These are phyloP conservation scores for Fomitopsis schrenkii DNA, from an alignment of 1,284 basidiomycete species.

Conservation along the genomic window DNA sequence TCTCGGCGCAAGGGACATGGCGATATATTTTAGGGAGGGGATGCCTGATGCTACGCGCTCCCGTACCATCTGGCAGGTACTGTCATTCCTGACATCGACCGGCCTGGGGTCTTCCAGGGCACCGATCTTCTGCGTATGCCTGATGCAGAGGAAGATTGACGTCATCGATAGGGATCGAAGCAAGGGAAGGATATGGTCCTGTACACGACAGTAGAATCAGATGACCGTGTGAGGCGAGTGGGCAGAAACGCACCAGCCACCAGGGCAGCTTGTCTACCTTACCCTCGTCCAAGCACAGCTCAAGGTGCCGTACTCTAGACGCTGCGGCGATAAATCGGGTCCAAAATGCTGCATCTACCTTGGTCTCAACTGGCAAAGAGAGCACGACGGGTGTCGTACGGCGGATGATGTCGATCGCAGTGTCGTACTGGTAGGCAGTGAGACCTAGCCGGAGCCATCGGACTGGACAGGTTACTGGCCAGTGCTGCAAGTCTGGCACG, in stretches of 20 bases:
- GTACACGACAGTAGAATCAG: not conserved
- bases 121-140: not conserved
- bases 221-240: not conserved
- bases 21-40: constrained; percentile 3
- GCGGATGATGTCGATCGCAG: constrained; percentile 2
- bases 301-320: constrained; percentile 4
- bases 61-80: not conserved
- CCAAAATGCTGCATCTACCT: constrained; percentile 6
- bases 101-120: not conserved
- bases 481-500: constrained; percentile 6
- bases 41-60: not conserved
- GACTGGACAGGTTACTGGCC: constrained; percentile 5
- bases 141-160: constrained; percentile 4
- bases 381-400: constrained; percentile 1
- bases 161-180: not conserved
- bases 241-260: constrained; percentile 6
- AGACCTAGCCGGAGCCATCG: constrained; percentile 6
- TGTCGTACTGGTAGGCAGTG: constrained; percentile 8
- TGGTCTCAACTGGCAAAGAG: constrained; percentile 8
- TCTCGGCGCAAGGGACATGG: constrained; percentile 1
- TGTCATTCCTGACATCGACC: not conserved
- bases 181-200: constrained; percentile 3
- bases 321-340: not conserved
- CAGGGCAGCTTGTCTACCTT: not conserved
- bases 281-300: constrained; percentile 8